Percentiles rank a stretch among this genome's conserved stretches.
phyloP scores from a whole-genome alignment of 805 yeast species.

The Metschnikowia peoriensis region DNA sequence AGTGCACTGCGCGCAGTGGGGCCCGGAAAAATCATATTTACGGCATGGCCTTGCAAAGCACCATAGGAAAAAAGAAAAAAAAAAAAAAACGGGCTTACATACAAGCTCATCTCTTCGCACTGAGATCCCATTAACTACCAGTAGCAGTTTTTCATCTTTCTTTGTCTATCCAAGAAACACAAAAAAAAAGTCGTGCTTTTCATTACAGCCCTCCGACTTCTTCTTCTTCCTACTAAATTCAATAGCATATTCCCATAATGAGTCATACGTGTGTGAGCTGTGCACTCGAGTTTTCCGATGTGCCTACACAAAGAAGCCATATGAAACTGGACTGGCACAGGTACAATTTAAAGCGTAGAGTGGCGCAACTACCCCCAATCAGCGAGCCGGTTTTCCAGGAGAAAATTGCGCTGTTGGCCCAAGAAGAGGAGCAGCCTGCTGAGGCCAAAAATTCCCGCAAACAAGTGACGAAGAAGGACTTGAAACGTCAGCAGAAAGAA shows the following conservation, averaged over 20 bases:
- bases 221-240: background rate
- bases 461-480: conserved; percentile 48
- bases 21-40: background rate
- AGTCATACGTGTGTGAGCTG: conserved; percentile 38
- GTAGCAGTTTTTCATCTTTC: background rate
- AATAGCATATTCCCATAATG: conserved; percentile 3
- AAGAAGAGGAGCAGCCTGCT: conserved; percentile 21
- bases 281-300: conserved; percentile 35
- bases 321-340: conserved; percentile 49
- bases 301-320: conserved; percentile 40
- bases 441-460: conserved; percentile 16
- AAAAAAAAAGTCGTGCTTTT: background rate
- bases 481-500: conserved; percentile 49
- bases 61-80: background rate
- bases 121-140: background rate
- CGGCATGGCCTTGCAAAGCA: too few species aligned
- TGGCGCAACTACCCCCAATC: conserved; percentile 33
- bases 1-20: background rate
- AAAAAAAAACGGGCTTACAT: background rate
- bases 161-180: background rate
- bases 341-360: conserved; percentile 43
- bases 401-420: conserved; percentile 21
- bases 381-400: conserved; percentile 23
- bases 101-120: conserved; percentile 3
- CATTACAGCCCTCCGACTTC: too few species aligned